Evolutionary conservation across 2,329 filamentous ascomycete genomes (phyloP), one percentile per base, ranked within the genome.

Genomic region (Penicillium paneum): DNA sequence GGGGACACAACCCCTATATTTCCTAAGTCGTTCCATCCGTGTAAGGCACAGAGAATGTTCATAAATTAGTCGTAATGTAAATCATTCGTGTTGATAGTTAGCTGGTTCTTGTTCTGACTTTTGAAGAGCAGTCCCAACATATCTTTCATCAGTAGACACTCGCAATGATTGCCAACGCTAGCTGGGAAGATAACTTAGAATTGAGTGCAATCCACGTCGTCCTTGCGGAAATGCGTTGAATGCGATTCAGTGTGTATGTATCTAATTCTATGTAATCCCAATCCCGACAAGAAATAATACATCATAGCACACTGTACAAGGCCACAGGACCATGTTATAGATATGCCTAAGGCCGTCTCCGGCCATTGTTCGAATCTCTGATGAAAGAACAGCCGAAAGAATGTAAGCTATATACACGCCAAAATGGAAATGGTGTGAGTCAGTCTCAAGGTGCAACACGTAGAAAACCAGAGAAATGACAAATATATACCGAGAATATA

Each of bases 51-150:
- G 66, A 57, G 61, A 60, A 60, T 68, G 65, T 70, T 62, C 61
- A 68, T 71, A 72, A 62, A 63, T 55, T 65, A 64, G 57, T 62
- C 51, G 49, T 67, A 65, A 56, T 59, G 52, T 58, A 61, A 57
- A 57, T 38, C 40, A 59, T 58, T 54, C 52, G 40, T 58, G 35
- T 59, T 58, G 39, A n/a, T 24, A 24, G 21, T 52, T 50, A 55
- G 35, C 45, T 51, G 39, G 40, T 49, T 24, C 42, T 42, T 17
- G 17, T 26, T 41, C n/a, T 35, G n/a, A 48, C 28, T n/a, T 42
- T 43, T 40, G 13, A 24, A 35, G 28, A n/a, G 28, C n/a, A 29
- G 21, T 29, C n/a, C 19, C 11, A 12, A 31, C 17, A 31, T 35
- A 31, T 35, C 8, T n/a, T 31, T 13, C 8, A 31, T 19, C 26